phyloP scores from a whole-genome alignment of 805 yeast genomes.

The Myxozyma udenii region DNA sequence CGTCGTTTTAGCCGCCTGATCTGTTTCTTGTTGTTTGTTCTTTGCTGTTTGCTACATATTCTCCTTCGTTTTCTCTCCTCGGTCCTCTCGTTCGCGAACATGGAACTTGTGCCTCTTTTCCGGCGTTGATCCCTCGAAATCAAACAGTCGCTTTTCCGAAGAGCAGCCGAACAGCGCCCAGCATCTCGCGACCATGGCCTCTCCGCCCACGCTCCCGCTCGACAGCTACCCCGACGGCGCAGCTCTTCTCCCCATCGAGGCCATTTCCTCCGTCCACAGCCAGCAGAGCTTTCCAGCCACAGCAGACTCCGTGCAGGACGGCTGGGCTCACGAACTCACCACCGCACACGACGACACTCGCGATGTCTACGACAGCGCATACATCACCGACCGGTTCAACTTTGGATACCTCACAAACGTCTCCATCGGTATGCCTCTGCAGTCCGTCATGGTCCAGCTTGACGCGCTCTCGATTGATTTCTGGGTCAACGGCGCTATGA shows the following conservation, averaged over 20 bases:
- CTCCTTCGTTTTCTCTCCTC: too few species aligned
- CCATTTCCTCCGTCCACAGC: constrained; percentile 5
- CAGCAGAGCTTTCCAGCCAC: constrained; percentile 2
- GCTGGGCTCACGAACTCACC: too few species aligned
- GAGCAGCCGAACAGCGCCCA: too few species aligned
- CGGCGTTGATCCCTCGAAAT: too few species aligned
- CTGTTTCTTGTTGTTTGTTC: too few species aligned
- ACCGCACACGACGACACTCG: neutral
- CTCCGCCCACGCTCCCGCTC: neutral
- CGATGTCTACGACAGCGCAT: neutral
- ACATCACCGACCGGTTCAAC: constrained; percentile 11
- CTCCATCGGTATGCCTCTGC: constrained; percentile 55
- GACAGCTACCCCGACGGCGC: neutral
- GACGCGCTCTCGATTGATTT: constrained; percentile 76
- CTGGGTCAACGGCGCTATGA: constrained; percentile 46
- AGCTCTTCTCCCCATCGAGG: constrained; percentile 3
- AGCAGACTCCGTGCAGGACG: too few species aligned
- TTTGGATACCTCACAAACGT: constrained; percentile 35
- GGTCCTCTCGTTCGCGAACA: too few species aligned
- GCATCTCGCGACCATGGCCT: too few species aligned
- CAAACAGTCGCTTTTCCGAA: too few species aligned
- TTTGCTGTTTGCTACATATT: too few species aligned
- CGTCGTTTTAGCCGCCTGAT: too few species aligned
- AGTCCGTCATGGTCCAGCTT: constrained; percentile 51
- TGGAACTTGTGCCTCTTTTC: too few species aligned